Base-by-base conservation (phyloP, 2,329 filamentous ascomycete species). In the Aurifilum marmelostoma region DNA sequence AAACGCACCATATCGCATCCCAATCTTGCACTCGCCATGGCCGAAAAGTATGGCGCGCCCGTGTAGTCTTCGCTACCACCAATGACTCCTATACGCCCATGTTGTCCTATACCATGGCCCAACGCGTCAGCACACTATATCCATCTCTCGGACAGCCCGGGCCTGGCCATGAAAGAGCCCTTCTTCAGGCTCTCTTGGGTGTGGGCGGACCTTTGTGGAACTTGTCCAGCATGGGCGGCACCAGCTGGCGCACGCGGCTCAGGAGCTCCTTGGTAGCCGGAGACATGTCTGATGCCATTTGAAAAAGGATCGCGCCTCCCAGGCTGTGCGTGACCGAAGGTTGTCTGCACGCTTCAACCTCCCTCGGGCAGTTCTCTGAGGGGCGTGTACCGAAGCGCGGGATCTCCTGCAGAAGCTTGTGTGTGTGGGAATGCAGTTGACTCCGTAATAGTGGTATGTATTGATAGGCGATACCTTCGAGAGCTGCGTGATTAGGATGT, bases 21-120 rank as follows among this genome's bases (percentile, higher is more conserved):
- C 69, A 98, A 82, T 76, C 92, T 89, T 61, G 96, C 96, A 73
- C 93, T 97, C 16, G 96, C 96, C 89, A 97, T 97, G 73, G 95
- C 94, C 27, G 95, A 97, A 82, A 99, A 99, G 82, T 97, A 99
- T 16, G 96, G 96, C 69, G 96, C 96, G 50, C 96, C 96, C 1
- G 96, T 97, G 79, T 98, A 99, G 80, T 98, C 95, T 78, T 95
- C 90, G 77, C 93, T 97, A 54, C 96, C 96, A 65, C 96, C 96
- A 73, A 99, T 96, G 69, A 99, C 96, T 65, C 90, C 96, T 66
- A 99, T 89, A 67, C 96, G 89, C 6, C 96, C 96, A 73, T 97
- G 86, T 80, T 98, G 95, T 70, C 96, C 95, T 97, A 74, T 27
- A 3, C 60, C 52, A 56, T 29, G 68, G 56, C n/a, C 27, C 16